These are phyloP conservation scores for Solanum medicagineum DNA, from an alignment of 257 asterid genomes.

Conservation along the genomic window DNA sequence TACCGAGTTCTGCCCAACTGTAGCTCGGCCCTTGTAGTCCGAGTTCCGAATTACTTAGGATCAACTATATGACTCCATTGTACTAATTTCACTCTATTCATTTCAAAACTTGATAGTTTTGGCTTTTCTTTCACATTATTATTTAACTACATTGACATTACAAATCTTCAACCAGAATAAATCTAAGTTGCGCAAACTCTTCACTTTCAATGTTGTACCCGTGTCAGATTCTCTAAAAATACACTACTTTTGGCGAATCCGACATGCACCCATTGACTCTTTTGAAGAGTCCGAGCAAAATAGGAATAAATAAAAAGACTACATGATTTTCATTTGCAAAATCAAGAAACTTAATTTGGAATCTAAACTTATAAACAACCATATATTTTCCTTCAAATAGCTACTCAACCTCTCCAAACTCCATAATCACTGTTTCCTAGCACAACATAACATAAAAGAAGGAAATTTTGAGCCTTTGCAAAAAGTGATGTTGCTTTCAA, in stretches of 20 bases:
- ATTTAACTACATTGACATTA: background rate
- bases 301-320: background rate
- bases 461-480: background rate
- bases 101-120: background rate
- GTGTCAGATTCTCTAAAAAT: too few relatives aligned
- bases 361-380: background rate
- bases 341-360: background rate
- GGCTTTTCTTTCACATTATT: background rate
- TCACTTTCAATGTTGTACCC: too few relatives aligned
- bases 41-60: background rate
- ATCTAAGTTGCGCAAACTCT: too few relatives aligned
- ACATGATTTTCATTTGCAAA: background rate
- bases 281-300: too few relatives aligned
- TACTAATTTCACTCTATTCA: background rate
- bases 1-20: background rate
- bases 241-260: too few relatives aligned
- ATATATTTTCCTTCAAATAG: background rate
- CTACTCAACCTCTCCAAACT: background rate
- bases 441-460: background rate
- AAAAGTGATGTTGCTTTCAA: background rate
- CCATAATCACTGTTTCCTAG: background rate
- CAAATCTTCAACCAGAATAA: background rate
- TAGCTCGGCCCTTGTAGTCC: background rate
- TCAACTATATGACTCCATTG: background rate
- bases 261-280: too few relatives aligned